phyloP scores from a whole-genome alignment of 2,329 filamentous ascomycete genomes.

The Epichloe elymi region DNA sequence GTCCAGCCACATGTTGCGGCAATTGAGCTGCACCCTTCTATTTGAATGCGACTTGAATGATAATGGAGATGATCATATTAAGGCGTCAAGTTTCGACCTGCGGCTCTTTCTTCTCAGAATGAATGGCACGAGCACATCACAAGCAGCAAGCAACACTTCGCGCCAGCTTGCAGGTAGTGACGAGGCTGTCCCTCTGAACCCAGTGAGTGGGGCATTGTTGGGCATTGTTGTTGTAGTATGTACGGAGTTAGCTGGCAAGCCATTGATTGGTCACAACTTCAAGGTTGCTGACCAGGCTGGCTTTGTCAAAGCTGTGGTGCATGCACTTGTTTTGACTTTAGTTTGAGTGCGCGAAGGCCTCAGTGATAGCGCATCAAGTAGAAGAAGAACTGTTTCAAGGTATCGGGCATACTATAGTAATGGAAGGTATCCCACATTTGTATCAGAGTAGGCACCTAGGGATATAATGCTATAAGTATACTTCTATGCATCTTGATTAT shows the following conservation, averaged over 20 bases:
- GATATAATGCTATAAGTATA: too few species aligned
- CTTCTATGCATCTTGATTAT: too few species aligned
- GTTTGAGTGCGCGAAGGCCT: too few species aligned
- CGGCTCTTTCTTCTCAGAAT: background rate
- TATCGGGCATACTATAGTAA: too few species aligned
- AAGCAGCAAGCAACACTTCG: background rate
- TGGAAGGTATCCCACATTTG: too few species aligned
- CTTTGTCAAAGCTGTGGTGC: too few species aligned
- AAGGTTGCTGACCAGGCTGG: background rate
- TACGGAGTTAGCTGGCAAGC: background rate
- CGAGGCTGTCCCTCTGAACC: background rate
- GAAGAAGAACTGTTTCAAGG: too few species aligned
- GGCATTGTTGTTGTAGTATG: background rate
- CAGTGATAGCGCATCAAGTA: too few species aligned
- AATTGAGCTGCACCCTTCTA: background rate
- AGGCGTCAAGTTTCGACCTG: background rate
- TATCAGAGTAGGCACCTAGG: too few species aligned
- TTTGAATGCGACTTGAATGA: background rate
- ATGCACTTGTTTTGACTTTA: too few species aligned
- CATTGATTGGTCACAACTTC: background rate
- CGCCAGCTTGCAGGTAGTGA: background rate
- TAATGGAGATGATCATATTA: background rate
- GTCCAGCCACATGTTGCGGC: constrained; percentile 69
- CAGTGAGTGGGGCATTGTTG: background rate
- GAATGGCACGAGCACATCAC: background rate